Evolutionary conservation across 2,329 filamentous ascomycete genomes (phyloP), one percentile per base, ranked within the genome.

Genomic region (Diaporthe australafricana): DNA sequence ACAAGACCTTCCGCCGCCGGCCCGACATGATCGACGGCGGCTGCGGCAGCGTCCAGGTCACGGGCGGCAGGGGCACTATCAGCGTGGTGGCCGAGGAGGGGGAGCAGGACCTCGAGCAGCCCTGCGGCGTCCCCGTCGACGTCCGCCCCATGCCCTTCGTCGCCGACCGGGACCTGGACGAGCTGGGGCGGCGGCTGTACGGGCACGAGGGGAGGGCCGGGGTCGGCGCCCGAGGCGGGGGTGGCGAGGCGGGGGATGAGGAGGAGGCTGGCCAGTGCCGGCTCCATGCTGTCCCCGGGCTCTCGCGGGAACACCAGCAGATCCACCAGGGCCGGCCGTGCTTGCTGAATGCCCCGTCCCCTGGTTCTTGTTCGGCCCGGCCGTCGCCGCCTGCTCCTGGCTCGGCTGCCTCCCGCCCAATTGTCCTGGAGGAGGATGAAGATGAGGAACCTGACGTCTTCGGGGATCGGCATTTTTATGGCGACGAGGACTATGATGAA

Each of bases 41-140:
- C 27, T 16, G n/a, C 27, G 70, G 27, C 66, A 32, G 20, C n/a
- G 56, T 72, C 32, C 40, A 57, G 47, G 66, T 70, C 32, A 47
- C 17, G 5, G 70, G 66, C 9, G 45, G 56, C 30, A 32, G 66
- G 17, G 65, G 65, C 30, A 68, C 48, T 27, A 35, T 57, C 27
- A 57, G 40, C 40, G 22, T 70, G 32, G 55, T 52, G 7, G 20
- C 42, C 25, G 30, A 20, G 22, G 53, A 22, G 30, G 53, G 32
- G 25, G 52, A 52, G 8, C 25, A 8, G 9, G 55, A 70, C 22
- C 14, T 17, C n/a, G 42, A 60, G 40, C 40, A 66, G n/a, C n/a
- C n/a, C 32, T 48, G 48, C 22, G 70, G 56, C 42, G 30, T 69
- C 40, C 70, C 70, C 3, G 40, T 72, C 35, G 66, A 57, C 32